Evolutionary conservation across 768 basidiomycete genomes (phyloP), one percentile per base, ranked within the genome.

Genomic region (Suillus bovinus): DNA sequence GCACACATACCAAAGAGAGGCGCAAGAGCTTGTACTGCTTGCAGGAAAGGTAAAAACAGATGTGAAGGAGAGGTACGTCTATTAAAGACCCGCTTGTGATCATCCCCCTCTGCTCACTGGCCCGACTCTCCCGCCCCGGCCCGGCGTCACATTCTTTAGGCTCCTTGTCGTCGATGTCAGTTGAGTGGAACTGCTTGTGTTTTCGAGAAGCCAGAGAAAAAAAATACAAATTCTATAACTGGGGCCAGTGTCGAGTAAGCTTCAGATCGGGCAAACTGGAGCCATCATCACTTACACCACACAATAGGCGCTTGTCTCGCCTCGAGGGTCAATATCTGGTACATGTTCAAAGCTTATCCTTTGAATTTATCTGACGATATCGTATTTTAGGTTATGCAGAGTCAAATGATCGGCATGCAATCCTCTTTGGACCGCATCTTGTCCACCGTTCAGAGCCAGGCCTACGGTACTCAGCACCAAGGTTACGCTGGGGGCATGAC

Each of bases 401-500:
- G 91, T 76, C 93, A 94, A 73, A 93, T 94, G 90, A 94, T 94
- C 68, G 93, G 93, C 68, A 91, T 94, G 89, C 93, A 94, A 76
- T 90, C 91, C 6, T 90, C 92, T 29, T 74, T 94, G 65, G 93
- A 94, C 76, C 84, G 93, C 58, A 94, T 94, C 71, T 77, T 94
- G 60, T 78, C 82, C 50, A 87, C 84, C 3, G 80, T 94, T 61
- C 89, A 84, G 68, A 70, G 58, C 47, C 80, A 78, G 66, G 68
- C 67, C 47, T 80, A 77, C 58, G 65, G 71, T 47, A 71, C 59
- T 63, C 78, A 72, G 36, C 69, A 62, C 36, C 68, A 64, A 55
- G 56, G 55, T 42, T 68, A 71, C 61, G 46, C 66, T 36, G 33
- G 58, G 55, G 62, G 46, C 31, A 44, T 33, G 33, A 64, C 53